Evolutionary conservation across 352 stramenopile genomes (phyloP).

Genomic region (Globisporangium sylvaticum): DNA sequence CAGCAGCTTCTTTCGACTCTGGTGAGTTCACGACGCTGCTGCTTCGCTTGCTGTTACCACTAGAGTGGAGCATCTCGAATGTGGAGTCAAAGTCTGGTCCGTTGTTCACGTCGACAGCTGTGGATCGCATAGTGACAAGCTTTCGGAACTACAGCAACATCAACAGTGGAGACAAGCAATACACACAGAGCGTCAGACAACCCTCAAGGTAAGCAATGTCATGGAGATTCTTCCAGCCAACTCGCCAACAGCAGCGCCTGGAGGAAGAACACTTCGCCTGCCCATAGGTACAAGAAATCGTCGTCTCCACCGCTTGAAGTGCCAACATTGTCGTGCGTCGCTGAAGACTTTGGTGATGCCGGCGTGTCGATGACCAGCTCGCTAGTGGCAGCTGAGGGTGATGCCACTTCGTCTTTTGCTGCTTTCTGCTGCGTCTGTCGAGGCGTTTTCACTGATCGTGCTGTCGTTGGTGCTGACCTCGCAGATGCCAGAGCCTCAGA

Average conservation of each 20-base stretch:
- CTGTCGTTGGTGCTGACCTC: conserved; percentile 22
- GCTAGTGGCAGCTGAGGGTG: neutral
- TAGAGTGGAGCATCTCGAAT: conserved; percentile 30
- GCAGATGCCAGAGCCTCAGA: neutral
- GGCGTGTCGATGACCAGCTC: neutral
- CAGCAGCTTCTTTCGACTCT: neutral
- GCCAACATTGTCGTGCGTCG: neutral
- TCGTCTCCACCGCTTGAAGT: conserved; percentile 29
- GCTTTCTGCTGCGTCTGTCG: conserved; percentile 14
- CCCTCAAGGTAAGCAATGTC: neutral
- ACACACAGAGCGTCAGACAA: neutral
- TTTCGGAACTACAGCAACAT: conserved; percentile 28
- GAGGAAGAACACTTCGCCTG: conserved; percentile 59
- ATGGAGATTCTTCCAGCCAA: neutral
- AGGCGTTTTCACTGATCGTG: conserved; percentile 29
- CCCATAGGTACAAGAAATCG: conserved; percentile 53
- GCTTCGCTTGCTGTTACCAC: neutral
- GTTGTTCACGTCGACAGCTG: conserved; percentile 18
- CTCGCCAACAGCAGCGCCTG: conserved; percentile 45
- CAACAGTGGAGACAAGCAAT: neutral
- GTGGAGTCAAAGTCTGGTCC: conserved; percentile 37
- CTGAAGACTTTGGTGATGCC: neutral
- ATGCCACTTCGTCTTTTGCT: conserved; percentile 3
- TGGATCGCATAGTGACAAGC: conserved; percentile 21
- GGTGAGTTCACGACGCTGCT: neutral